Conservation (phyloP, 352 stramenopile species). For the Phytopythium mirpurense region DNA sequence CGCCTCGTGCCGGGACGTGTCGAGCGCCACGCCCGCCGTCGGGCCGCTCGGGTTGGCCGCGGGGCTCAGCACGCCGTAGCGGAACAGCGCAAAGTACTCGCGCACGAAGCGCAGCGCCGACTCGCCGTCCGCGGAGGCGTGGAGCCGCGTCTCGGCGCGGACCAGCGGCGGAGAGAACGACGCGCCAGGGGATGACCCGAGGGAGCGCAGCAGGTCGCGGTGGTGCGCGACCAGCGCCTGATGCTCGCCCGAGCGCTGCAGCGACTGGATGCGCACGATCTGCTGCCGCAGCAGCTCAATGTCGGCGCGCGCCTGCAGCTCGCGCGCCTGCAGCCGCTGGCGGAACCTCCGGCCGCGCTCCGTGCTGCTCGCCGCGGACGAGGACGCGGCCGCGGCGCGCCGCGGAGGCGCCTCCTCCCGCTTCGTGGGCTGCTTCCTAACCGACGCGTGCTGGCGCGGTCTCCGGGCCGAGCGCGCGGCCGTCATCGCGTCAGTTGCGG, state of each 20-base stretch:
- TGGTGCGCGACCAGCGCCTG: background rate
- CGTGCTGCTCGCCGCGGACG: background rate
- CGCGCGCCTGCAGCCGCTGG: slow-evolving; percentile 5
- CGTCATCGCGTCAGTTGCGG: background rate
- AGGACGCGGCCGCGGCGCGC: background rate
- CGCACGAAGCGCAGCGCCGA: slow-evolving; percentile 20
- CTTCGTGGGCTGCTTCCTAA: background rate
- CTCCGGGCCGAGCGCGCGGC: background rate
- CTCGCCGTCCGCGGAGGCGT: slow-evolving; percentile 5
- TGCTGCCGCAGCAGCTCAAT: slow-evolving; percentile 8
- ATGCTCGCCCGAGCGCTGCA: background rate
- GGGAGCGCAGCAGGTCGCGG: background rate
- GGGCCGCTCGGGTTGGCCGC: background rate
- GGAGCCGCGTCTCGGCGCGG: background rate
- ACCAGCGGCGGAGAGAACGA: background rate
- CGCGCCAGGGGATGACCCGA: no score
- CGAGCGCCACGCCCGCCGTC: background rate
- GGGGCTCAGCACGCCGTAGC: slow-evolving; percentile 10
- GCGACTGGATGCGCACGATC: slow-evolving; percentile 3
- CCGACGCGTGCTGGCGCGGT: background rate
- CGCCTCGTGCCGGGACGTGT: slow-evolving; percentile 4
- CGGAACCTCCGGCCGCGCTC: slow-evolving; percentile 8
- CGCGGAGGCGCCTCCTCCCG: background rate
- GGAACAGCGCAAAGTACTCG: slow-evolving; percentile 20
- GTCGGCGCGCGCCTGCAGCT: slow-evolving; percentile 6